phyloP scores from a whole-genome alignment of 352 stramenopile species.

The Phytophthora brassicae region DNA sequence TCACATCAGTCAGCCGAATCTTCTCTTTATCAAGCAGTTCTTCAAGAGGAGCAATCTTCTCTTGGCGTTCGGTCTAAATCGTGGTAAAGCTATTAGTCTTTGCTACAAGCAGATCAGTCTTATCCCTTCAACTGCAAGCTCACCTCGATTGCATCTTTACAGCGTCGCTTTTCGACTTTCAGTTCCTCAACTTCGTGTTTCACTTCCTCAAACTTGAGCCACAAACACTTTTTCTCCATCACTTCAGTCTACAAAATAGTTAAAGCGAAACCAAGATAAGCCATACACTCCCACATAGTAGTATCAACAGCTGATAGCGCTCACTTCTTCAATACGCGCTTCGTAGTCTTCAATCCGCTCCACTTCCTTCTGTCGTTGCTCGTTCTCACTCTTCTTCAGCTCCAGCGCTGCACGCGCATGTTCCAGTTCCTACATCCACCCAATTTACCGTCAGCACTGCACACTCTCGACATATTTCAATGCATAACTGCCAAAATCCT shows the following conservation, averaged over 20 bases:
- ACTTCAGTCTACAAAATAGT: conserved; percentile 54
- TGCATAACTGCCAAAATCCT: conserved; percentile 15
- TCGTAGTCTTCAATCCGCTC: conserved; percentile 85
- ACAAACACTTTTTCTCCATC: conserved; percentile 88
- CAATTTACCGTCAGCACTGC: neutral
- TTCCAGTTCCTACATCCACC: conserved; percentile 63
- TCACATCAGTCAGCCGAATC: conserved; percentile 61
- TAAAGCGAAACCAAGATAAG: neutral
- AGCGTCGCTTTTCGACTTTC: conserved; percentile 67
- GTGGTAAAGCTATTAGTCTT: neutral
- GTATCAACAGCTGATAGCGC: neutral
- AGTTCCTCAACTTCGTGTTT: conserved; percentile 69
- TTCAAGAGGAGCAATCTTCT: conserved; percentile 65
- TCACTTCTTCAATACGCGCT: conserved; percentile 72
- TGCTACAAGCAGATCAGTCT: neutral
- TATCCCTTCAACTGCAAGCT: neutral
- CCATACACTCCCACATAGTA: neutral
- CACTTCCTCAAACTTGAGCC: conserved; percentile 82
- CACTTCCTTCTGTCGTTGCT: conserved; percentile 79
- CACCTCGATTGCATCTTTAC: conserved; percentile 72
- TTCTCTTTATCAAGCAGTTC: conserved; percentile 69
- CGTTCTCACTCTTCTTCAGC: conserved; percentile 85
- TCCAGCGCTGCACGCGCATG: conserved; percentile 62
- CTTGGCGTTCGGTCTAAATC: conserved; percentile 59
- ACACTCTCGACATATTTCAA: no score